Conservation (phyloP, 768 basidiomycete genomes). For the Russula abietina region DNA sequence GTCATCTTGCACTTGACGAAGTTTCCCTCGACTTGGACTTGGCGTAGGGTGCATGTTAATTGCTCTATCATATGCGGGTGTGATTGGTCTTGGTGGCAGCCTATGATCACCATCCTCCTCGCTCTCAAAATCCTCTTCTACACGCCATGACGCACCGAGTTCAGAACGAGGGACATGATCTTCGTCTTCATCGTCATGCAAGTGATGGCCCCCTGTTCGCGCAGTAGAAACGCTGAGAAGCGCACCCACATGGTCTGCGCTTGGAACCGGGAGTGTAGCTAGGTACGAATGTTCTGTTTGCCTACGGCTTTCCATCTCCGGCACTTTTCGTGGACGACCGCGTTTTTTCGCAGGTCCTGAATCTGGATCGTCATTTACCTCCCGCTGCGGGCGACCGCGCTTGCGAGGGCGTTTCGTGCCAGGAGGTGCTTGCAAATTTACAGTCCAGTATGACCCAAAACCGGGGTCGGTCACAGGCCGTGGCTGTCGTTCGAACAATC, state of each 20-base stretch:
- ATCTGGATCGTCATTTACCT: slow-evolving; percentile 26
- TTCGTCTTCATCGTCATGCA: slow-evolving; percentile 36
- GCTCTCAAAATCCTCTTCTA: slow-evolving; percentile 51
- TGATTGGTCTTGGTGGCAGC: slow-evolving; percentile 3
- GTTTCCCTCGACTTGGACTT: slow-evolving; percentile 11
- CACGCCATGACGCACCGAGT: slow-evolving; percentile 25
- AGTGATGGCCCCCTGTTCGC: slow-evolving; percentile 24
- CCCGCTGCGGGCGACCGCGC: slow-evolving; percentile 58
- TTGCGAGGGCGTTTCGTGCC: slow-evolving; percentile 83
- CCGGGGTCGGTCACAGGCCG: slow-evolving; percentile 81
- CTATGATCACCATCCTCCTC: slow-evolving; percentile 45
- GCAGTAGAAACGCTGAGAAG: slow-evolving; percentile 26
- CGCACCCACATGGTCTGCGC: slow-evolving; percentile 5
- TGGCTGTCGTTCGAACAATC: slow-evolving; percentile 75
- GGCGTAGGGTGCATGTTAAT: not conserved
- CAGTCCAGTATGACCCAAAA: slow-evolving; percentile 86
- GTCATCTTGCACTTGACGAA: slow-evolving; percentile 1
- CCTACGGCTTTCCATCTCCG: slow-evolving; percentile 5
- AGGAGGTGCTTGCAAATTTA: slow-evolving; percentile 78
- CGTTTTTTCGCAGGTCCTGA: slow-evolving; percentile 24
- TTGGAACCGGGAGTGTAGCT: slow-evolving; percentile 17
- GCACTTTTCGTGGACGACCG: slow-evolving; percentile 24
- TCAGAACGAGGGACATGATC: slow-evolving; percentile 28
- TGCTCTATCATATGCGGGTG: slow-evolving; percentile 21
- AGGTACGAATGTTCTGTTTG: slow-evolving; percentile 8